Conservation (phyloP, 768 basidiomycete genomes). For the Suillus tomentosus region DNA sequence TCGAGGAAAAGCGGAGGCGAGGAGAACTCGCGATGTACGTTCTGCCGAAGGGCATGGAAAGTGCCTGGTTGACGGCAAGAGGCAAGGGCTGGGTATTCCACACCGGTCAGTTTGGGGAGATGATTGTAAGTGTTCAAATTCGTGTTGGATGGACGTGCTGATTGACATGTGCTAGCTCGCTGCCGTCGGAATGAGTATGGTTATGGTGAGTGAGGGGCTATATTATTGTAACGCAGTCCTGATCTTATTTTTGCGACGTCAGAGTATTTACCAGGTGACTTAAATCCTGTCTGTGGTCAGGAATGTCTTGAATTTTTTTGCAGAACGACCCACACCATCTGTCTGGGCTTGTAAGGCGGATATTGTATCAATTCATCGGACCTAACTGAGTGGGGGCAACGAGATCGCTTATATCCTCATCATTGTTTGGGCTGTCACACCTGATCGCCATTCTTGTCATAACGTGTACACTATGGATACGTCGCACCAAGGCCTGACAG, state of each 20-base stretch:
- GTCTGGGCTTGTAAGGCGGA: conserved; percentile 75
- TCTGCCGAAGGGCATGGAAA: conserved; percentile 87
- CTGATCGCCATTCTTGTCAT: neutral
- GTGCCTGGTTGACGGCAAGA: conserved; percentile 80
- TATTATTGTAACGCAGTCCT: neutral
- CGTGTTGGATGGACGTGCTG: conserved; percentile 9
- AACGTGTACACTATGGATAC: neutral
- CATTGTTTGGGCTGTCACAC: no score
- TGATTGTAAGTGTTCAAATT: conserved; percentile 46
- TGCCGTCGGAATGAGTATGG: conserved; percentile 87
- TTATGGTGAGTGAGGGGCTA: conserved; percentile 59
- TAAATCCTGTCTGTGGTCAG: neutral
- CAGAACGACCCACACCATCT: conserved; percentile 78
- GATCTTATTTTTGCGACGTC: conserved; percentile 10
- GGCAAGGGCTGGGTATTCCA: conserved; percentile 75
- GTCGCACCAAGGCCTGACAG: neutral
- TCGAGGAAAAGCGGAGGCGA: conserved; percentile 87
- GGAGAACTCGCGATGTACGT: conserved; percentile 93
- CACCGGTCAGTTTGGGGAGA: conserved; percentile 70
- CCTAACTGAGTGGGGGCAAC: conserved; percentile 54
- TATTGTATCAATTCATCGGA: conserved; percentile 88
- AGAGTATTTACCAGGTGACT: conserved; percentile 77
- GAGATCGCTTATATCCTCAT: neutral
- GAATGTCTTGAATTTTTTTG: neutral
- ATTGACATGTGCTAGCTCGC: conserved; percentile 45